These are phyloP conservation scores for Solanum medicagineum DNA, from an alignment of 257 asterid genomes.

Conservation along the genomic window DNA sequence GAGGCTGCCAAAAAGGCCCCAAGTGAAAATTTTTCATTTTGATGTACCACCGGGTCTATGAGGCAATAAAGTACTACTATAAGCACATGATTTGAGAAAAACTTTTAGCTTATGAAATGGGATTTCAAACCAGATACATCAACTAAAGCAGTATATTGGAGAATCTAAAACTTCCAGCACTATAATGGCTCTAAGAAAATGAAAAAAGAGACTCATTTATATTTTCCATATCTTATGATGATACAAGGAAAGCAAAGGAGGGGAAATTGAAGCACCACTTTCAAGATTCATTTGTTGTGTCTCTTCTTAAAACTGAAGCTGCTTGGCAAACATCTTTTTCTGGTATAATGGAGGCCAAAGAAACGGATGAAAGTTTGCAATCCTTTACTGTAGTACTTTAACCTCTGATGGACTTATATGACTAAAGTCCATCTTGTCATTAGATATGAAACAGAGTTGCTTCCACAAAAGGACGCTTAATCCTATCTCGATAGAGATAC, in stretches of 20 bases:
- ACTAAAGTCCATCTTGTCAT: not conserved
- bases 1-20: too few relatives aligned
- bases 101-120: not conserved
- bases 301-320: constrained; percentile 58
- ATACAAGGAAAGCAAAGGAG: not conserved
- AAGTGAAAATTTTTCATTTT: too few relatives aligned
- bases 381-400: constrained; percentile 38
- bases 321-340: constrained; percentile 47
- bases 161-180: too few relatives aligned
- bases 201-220: not conserved
- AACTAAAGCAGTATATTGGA: not conserved
- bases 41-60: not conserved
- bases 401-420: constrained; percentile 34
- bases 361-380: constrained; percentile 41
- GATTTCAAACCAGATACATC: not conserved
- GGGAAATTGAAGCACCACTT: too few relatives aligned
- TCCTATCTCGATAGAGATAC: too few relatives aligned
- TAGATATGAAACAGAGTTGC: too few relatives aligned
- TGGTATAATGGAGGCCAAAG: not conserved
- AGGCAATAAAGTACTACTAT: not conserved
- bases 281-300: constrained; percentile 38
- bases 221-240: not conserved
- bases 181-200: not conserved
- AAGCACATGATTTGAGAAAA: not conserved
- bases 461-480: too few relatives aligned